Evolutionary conservation across 441 rosid genomes (phyloP).

Genomic region (Pelargonium australe): DNA sequence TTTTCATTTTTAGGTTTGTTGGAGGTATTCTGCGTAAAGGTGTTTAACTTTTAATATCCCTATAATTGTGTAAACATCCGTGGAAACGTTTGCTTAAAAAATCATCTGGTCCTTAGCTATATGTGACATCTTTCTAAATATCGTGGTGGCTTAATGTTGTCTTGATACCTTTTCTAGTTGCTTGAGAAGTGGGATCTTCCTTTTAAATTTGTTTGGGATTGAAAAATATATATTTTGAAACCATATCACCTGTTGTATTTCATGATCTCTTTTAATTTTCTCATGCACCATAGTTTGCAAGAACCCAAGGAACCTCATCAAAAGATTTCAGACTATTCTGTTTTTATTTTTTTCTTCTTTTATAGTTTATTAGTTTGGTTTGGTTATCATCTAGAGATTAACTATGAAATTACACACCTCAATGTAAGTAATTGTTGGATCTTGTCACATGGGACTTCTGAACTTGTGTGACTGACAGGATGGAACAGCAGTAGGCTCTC

Average conservation of each 20-base stretch:
- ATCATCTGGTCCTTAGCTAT: background rate
- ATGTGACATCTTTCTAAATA: background rate
- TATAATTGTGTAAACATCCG: no score
- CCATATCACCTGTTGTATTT: no score
- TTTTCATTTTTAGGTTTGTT: background rate
- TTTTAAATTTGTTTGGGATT: no score
- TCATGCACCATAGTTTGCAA: background rate
- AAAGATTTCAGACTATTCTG: background rate
- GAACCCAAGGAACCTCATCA: background rate
- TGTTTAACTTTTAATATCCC: no score
- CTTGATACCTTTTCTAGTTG: no score
- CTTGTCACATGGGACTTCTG: constrained; percentile 2
- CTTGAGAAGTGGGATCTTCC: no score
- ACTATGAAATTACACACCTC: background rate
- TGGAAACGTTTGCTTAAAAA: background rate
- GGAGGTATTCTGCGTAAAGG: background rate
- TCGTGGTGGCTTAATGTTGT: background rate
- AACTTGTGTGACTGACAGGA: constrained; percentile 30
- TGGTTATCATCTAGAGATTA: background rate
- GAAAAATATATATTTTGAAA: no score
- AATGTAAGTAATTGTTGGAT: background rate
- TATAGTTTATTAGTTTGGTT: background rate
- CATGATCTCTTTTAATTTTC: no score
- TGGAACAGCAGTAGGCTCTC: constrained; percentile 31
- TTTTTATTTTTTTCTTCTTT: background rate